Percentiles rank a stretch among this genome's conserved stretches.
These are phyloP conservation scores for Closterium sp. DNA, from an alignment of 139 green algal genomes.

Conservation along the genomic window DNA sequence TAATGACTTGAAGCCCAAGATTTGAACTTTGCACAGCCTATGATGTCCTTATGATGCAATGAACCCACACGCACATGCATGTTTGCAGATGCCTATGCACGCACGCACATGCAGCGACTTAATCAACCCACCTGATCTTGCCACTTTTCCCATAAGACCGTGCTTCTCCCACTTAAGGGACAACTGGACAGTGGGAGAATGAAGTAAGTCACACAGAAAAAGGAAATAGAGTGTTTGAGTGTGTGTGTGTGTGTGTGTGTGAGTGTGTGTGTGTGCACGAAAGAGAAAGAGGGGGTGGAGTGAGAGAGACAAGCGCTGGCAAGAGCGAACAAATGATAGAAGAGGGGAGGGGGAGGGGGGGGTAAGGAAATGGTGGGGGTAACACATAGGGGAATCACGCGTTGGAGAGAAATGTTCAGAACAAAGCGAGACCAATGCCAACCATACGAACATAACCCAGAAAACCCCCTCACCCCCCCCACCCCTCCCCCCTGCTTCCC, in stretches of 20 bases:
- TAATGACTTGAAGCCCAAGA: no score
- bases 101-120: not conserved
- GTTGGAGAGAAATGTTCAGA: no score
- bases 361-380: not conserved
- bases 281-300: not conserved
- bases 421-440: not conserved
- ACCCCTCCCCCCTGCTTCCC: not conserved
- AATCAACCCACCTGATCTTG: not conserved
- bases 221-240: not conserved
- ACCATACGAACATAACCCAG: not conserved
- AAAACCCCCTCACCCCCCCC: not conserved
- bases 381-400: no score
- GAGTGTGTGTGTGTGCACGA: not conserved
- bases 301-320: no score
- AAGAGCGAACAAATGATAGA: no score
- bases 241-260: not conserved
- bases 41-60: no score
- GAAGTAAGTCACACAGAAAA: not conserved
- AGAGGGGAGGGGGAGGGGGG: no score
- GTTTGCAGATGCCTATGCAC: not conserved
- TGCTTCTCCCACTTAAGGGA: not conserved
- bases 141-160: not conserved
- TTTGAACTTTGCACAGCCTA: no score
- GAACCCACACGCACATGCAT: no score
- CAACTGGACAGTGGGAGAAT: not conserved